Conservation (phyloP, 2,329 filamentous ascomycete genomes). For the Mariannaea elegans region DNA sequence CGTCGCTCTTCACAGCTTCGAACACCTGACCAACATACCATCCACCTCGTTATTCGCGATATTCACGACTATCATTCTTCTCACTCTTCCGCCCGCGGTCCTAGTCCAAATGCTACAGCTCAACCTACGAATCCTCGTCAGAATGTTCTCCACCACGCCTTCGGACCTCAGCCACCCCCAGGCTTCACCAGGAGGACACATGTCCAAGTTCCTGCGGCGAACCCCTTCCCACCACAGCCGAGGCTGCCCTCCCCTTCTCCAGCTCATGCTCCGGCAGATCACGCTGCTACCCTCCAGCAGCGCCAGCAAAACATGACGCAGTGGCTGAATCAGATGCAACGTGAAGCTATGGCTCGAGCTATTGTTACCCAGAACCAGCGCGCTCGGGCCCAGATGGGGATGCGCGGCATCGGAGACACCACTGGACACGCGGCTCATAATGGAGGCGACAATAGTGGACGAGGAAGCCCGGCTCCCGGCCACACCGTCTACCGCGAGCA, state of each 20-base stretch:
- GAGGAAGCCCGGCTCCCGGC: constrained; percentile 44
- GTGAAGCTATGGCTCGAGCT: constrained; percentile 54
- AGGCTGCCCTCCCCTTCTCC: constrained; percentile 46
- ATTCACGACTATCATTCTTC: constrained; percentile 41
- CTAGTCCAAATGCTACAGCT: constrained; percentile 37
- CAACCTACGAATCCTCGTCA: constrained; percentile 35
- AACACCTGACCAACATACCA: constrained; percentile 57
- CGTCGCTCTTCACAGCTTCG: constrained; percentile 47
- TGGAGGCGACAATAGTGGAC: constrained; percentile 39
- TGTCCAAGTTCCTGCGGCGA: constrained; percentile 35
- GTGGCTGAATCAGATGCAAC: constrained; percentile 58
- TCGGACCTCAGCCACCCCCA: constrained; percentile 42
- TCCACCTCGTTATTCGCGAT: constrained; percentile 63
- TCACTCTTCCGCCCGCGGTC: constrained; percentile 15
- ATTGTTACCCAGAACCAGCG: constrained; percentile 55
- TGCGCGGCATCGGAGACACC: constrained; percentile 52
- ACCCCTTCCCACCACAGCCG: constrained; percentile 40
- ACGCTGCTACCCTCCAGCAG: constrained; percentile 45
- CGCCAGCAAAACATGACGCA: constrained; percentile 55
- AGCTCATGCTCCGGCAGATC: constrained; percentile 32
- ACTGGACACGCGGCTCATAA: constrained; percentile 31
- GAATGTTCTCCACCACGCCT: constrained; percentile 28
- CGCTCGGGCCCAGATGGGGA: constrained; percentile 50
- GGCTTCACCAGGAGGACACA: constrained; percentile 42
- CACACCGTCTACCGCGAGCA: constrained; percentile 47